A percentile compares a stretch with the other conserved stretches of the same genome.
Conservation (phyloP, 192 early-diverging fungal genomes). For the Diversispora eburnea region DNA sequence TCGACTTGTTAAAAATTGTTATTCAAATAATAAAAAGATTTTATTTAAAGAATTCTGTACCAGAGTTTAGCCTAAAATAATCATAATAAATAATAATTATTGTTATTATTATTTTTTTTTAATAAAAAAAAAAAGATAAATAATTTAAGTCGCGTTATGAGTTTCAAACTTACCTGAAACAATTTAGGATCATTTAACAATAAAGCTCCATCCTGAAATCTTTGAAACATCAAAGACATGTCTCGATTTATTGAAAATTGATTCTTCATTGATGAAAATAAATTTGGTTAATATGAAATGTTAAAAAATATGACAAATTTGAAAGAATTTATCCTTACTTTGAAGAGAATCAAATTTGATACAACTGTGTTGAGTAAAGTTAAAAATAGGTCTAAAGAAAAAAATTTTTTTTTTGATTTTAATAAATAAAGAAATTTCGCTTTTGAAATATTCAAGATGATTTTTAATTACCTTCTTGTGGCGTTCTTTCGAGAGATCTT, state of each 20-base stretch:
- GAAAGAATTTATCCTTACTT: neutral
- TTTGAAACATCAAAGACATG: constrained; percentile 31
- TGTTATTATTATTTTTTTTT: neutral
- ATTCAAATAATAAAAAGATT: neutral
- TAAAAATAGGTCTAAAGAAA: constrained; percentile 1
- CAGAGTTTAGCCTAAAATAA: constrained; percentile 13
- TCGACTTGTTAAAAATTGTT: neutral
- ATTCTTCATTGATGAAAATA: neutral
- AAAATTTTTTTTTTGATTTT: neutral
- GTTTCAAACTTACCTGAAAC: constrained; percentile 5
- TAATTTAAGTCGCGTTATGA: too few species aligned
- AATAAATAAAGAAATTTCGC: too few species aligned
- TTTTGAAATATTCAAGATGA: too few species aligned
- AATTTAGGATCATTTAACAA: constrained; percentile 19
- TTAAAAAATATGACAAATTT: neutral
- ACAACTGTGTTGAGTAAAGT: constrained; percentile 15
- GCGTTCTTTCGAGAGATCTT: constrained; percentile 21
- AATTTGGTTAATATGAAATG: neutral
- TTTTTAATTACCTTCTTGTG: constrained; percentile 19
- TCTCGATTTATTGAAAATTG: constrained; percentile 27
- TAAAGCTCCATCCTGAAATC: constrained; percentile 25
- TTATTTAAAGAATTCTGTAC: neutral
- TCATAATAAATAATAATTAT: neutral
- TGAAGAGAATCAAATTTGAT: constrained; percentile 12
- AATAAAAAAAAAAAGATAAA: neutral